Evolutionary conservation across 75 land plant species (phyloP).

Genomic region (Larix kaempferi): DNA sequence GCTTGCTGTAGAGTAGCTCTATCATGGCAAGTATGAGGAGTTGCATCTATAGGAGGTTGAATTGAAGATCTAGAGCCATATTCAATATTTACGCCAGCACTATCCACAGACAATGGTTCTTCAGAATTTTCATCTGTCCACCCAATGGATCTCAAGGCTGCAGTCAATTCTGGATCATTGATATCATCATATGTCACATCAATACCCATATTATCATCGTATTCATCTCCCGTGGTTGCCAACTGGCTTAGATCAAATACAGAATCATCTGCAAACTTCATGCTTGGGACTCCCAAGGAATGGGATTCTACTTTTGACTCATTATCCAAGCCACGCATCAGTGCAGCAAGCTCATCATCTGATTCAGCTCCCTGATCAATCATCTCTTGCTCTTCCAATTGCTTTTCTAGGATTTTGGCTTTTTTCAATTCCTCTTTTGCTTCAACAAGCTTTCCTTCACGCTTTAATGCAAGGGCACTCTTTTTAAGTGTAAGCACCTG

Average conservation of each 20-base stretch:
- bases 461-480: no score
- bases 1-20: constrained; percentile 27
- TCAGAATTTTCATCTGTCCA: constrained; percentile 66
- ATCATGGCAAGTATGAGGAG: constrained; percentile 21
- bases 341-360: constrained; percentile 74
- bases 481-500: no score
- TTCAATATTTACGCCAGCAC: background rate
- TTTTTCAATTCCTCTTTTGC: no score
- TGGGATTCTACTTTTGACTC: constrained; percentile 28
- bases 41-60: constrained; percentile 19
- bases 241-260: no score
- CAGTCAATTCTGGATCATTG: constrained; percentile 77
- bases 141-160: constrained; percentile 83
- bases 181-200: constrained; percentile 84
- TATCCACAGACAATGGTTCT: background rate
- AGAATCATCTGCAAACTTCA: constrained; percentile 29
- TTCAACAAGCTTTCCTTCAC: no score
- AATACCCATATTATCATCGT: constrained; percentile 35
- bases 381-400: no score
- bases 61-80: constrained; percentile 1
- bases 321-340: constrained; percentile 58
- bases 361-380: no score
- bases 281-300: background rate
- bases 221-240: constrained; percentile 53
- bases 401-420: no score